Percentiles rank a stretch among this genome's conserved stretches.
These are phyloP conservation scores for Trichophyton schoenleinii DNA, from an alignment of 2,329 filamentous ascomycete genomes.

Conservation along the genomic window DNA sequence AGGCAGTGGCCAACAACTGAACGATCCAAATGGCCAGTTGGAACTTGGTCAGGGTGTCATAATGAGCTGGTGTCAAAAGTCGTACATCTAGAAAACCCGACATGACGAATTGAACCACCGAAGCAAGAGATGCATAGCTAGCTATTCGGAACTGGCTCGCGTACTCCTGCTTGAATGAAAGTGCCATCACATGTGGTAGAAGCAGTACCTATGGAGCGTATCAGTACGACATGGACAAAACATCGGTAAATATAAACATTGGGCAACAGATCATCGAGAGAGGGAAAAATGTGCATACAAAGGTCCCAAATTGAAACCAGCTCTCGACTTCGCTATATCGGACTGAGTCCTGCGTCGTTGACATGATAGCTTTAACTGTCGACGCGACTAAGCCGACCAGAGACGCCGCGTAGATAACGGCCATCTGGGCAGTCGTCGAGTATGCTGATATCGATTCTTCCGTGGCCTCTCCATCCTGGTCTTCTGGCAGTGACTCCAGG, in stretches of 20 bases:
- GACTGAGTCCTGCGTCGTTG: not conserved
- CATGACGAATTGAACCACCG: not conserved
- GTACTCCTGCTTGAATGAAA: not conserved
- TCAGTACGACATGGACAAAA: not conserved
- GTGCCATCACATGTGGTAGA: not conserved
- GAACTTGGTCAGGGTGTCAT: not conserved
- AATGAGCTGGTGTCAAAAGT: not conserved
- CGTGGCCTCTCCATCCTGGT: constrained; percentile 4
- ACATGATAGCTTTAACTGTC: not conserved
- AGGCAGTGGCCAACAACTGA: not conserved
- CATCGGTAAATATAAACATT: not conserved
- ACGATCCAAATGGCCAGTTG: not conserved
- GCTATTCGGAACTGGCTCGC: not conserved
- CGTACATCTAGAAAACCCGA: not conserved
- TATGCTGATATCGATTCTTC: not conserved
- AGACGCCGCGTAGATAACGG: not conserved
- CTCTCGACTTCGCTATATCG: not conserved
- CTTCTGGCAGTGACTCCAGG: not conserved
- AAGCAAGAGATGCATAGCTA: constrained; percentile 2
- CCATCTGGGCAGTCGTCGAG: not conserved
- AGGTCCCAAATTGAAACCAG: not conserved
- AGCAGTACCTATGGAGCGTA: not conserved
- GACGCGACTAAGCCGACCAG: not conserved
- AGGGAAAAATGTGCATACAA: not conserved
- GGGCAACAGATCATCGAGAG: not conserved